phyloP scores from a whole-genome alignment of 1,284 basidiomycete genomes.

The Boletellus dicymbophilus region DNA sequence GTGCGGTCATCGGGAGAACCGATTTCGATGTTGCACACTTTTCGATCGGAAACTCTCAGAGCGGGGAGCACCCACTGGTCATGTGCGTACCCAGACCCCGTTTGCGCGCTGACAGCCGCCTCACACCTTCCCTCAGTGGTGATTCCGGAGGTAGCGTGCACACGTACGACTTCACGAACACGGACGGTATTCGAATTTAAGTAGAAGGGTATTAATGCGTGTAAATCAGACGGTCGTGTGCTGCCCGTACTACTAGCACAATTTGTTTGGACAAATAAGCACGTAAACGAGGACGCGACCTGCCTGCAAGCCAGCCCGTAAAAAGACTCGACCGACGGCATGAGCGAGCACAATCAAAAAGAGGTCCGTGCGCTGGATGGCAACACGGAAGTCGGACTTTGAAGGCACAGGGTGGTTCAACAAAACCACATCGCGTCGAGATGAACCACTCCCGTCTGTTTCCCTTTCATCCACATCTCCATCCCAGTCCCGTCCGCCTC shows the following conservation, averaged over 20 bases:
- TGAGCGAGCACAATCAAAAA: slow-evolving; percentile 27
- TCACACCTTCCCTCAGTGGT: slow-evolving; percentile 22
- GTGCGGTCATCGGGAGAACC: slow-evolving; percentile 49
- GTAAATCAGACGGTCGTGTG: no score
- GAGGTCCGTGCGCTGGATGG: slow-evolving; percentile 37
- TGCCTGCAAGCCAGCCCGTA: slow-evolving; percentile 11
- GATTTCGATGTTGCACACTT: slow-evolving; percentile 61
- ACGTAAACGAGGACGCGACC: slow-evolving; percentile 8
- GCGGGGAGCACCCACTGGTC: slow-evolving; percentile 55
- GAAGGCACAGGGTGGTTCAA: slow-evolving; percentile 39
- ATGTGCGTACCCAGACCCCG: slow-evolving; percentile 52
- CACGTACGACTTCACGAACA: slow-evolving; percentile 29
- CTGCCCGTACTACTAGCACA: neutral
- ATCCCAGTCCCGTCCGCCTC: slow-evolving; percentile 17
- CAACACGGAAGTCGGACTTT: slow-evolving; percentile 35
- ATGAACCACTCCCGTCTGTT: slow-evolving; percentile 37
- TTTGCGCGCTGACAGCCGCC: neutral
- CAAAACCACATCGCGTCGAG: slow-evolving; percentile 41
- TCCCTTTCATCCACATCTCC: slow-evolving; percentile 25
- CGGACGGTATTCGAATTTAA: slow-evolving; percentile 22
- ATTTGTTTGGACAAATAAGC: slow-evolving; percentile 39
- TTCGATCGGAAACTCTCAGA: slow-evolving; percentile 53
- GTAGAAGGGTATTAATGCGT: slow-evolving; percentile 7
- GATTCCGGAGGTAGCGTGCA: slow-evolving; percentile 35
- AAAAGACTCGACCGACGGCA: slow-evolving; percentile 20